Evolutionary conservation across 225 moss, liverwort and hornwort genomes (phyloP).

Genomic region (Physcomitrium patens): DNA sequence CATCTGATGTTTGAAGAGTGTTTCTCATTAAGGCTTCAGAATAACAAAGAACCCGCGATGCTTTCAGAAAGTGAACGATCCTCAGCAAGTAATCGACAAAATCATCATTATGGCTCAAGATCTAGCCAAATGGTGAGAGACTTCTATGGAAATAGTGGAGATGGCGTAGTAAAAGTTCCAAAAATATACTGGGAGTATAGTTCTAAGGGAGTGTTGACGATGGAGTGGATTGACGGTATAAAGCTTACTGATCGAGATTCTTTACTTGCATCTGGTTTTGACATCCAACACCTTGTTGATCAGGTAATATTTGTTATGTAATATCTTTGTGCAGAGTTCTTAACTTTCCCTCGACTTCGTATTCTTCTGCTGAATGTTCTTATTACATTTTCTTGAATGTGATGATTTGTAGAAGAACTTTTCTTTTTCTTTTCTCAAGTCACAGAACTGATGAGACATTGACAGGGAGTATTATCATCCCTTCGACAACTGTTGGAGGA

Average conservation of each 20-base stretch:
- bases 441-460: not conserved
- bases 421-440: not conserved
- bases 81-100: slow-evolving; percentile 6
- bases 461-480: slow-evolving; percentile 82
- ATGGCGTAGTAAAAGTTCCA: slow-evolving; percentile 83
- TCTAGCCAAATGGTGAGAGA: slow-evolving; percentile 27
- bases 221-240: slow-evolving; percentile 90
- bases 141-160: slow-evolving; percentile 36
- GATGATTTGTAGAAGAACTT: not conserved
- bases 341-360: not conserved
- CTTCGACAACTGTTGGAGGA: slow-evolving; percentile 87
- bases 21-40: slow-evolving; percentile 6
- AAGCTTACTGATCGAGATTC: slow-evolving; percentile 72
- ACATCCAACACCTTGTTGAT: slow-evolving; percentile 72
- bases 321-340: not conserved
- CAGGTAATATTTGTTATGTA: slow-evolving; percentile 50
- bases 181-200: slow-evolving; percentile 80
- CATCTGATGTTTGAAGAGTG: not conserved
- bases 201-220: slow-evolving; percentile 83
- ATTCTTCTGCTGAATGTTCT: not conserved
- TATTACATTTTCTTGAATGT: not conserved
- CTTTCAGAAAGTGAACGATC: slow-evolving; percentile 40
- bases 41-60: slow-evolving; percentile 30
- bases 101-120: slow-evolving; percentile 17
- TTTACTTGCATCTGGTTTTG: slow-evolving; percentile 60